phyloP scores from a whole-genome alignment of 1,284 basidiomycete genomes.

The Cryptococcus sp. region DNA sequence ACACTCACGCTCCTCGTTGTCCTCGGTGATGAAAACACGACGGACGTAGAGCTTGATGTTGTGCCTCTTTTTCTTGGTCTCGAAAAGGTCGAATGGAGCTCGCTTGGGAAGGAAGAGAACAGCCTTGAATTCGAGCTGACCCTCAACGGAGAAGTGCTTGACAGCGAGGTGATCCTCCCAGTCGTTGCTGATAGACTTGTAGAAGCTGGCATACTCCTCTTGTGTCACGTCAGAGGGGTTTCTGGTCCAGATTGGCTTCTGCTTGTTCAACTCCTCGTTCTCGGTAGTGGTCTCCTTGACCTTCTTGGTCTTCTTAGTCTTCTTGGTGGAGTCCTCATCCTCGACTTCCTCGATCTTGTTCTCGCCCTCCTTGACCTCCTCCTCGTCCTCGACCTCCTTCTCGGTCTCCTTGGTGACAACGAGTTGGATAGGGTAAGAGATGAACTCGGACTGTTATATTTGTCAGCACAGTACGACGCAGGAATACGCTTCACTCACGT shows the following conservation, averaged over 20 bases:
- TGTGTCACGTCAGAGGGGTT: constrained; percentile 89
- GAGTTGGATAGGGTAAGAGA: constrained; percentile 99
- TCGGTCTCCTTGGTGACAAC: constrained; percentile 99
- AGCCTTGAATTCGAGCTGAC: constrained; percentile 99
- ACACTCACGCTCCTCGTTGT: constrained; percentile 82
- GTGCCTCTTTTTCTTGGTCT: constrained; percentile 99
- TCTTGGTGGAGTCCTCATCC: constrained; percentile 62
- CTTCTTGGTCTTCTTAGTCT: constrained; percentile 96
- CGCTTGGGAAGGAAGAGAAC: constrained; percentile 97
- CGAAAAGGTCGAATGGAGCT: constrained; percentile 98
- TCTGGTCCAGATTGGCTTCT: constrained; percentile 98
- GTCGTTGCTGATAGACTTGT: constrained; percentile 99
- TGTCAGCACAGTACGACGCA: not conserved
- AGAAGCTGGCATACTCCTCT: constrained; percentile 96
- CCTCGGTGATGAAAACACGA: constrained; percentile 99
- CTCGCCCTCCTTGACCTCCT: constrained; percentile 66
- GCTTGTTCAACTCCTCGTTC: constrained; percentile 99
- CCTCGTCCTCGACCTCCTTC: constrained; percentile 87
- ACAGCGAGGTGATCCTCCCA: constrained; percentile 99
- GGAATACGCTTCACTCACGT: constrained; percentile 56
- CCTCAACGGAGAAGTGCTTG: constrained; percentile 99
- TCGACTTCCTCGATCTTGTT: constrained; percentile 77
- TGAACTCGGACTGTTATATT: constrained; percentile 83
- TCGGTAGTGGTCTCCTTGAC: constrained; percentile 86
- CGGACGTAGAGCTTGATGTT: constrained; percentile 99